phyloP scores from a whole-genome alignment of 306 rosid species.

The Trifolium repens region DNA sequence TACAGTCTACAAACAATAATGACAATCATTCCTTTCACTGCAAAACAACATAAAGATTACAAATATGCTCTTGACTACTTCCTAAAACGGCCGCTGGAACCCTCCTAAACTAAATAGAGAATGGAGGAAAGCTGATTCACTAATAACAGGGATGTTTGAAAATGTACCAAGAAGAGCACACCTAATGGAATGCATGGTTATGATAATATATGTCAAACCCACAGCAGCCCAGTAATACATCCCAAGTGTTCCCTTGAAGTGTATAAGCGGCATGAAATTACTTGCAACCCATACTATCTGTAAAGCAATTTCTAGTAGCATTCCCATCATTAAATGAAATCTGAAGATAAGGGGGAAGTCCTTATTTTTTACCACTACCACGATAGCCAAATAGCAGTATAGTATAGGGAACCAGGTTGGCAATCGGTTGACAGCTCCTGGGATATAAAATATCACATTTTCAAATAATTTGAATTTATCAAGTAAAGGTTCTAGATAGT shows the following conservation, averaged over 20 bases:
- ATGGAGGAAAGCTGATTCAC: conserved; percentile 73
- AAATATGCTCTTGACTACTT: conserved; percentile 31
- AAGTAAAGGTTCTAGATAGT: conserved; percentile 60
- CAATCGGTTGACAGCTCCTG: conserved; percentile 70
- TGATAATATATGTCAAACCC: conserved; percentile 60
- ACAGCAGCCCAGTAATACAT: conserved; percentile 82
- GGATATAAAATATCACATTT: conserved; percentile 63
- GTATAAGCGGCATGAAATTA: conserved; percentile 81
- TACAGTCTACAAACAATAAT: conserved; percentile 19
- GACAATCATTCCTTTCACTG: conserved; percentile 30
- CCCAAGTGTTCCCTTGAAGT: conserved; percentile 75
- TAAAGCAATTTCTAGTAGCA: conserved; percentile 67
- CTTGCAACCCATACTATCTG: conserved; percentile 66
- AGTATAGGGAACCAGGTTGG: conserved; percentile 76
- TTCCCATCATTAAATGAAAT: conserved; percentile 74
- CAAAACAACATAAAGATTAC: conserved; percentile 30
- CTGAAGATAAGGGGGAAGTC: conserved; percentile 70
- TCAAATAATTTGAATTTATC: conserved; percentile 55
- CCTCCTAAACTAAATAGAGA: conserved; percentile 62
- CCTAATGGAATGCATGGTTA: conserved; percentile 59
- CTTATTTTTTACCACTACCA: conserved; percentile 68
- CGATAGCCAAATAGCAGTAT: conserved; percentile 61
- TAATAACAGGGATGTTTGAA: conserved; percentile 69
- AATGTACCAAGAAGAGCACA: conserved; percentile 78
- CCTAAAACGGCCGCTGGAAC: conserved; percentile 64